Conservation (phyloP, 2,329 filamentous ascomycete species). For the Rutstroemia sp. region DNA sequence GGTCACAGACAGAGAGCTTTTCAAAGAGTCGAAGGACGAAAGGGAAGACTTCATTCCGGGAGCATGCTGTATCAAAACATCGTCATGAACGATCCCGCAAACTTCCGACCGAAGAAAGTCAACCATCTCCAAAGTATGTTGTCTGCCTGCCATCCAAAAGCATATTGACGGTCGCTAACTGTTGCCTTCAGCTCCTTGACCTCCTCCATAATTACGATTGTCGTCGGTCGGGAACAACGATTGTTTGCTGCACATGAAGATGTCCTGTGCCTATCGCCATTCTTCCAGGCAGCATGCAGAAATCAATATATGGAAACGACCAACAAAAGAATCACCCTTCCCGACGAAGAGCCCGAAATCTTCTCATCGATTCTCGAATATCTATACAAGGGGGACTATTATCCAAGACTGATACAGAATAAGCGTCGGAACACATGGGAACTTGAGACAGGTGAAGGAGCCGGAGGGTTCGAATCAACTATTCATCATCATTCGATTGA, state of each 20-base stretch:
- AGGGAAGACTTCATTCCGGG: slow-evolving; percentile 27
- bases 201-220: slow-evolving; percentile 70
- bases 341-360: slow-evolving; percentile 82
- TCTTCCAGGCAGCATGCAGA: slow-evolving; percentile 61
- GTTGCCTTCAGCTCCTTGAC: slow-evolving; percentile 41
- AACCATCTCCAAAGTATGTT: slow-evolving; percentile 20
- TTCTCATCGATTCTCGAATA: slow-evolving; percentile 88
- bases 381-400: slow-evolving; percentile 82
- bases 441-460: slow-evolving; percentile 60
- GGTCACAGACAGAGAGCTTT: slow-evolving; percentile 29
- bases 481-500: slow-evolving; percentile 60
- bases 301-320: slow-evolving; percentile 53
- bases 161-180: slow-evolving; percentile 13
- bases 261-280: slow-evolving; percentile 69
- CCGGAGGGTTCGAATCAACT: slow-evolving; percentile 56
- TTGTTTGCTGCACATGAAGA: slow-evolving; percentile 91
- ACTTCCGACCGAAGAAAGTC: slow-evolving; percentile 22
- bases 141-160: background rate
- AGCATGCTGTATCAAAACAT: slow-evolving; percentile 31
- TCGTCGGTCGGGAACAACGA: slow-evolving; percentile 72
- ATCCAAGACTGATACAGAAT: slow-evolving; percentile 73
- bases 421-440: slow-evolving; percentile 75
- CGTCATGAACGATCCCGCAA: slow-evolving; percentile 25
- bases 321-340: slow-evolving; percentile 68
- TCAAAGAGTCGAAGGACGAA: slow-evolving; percentile 23